Conservation (phyloP, 1,284 basidiomycete genomes). For the Thelephora terrestris region DNA sequence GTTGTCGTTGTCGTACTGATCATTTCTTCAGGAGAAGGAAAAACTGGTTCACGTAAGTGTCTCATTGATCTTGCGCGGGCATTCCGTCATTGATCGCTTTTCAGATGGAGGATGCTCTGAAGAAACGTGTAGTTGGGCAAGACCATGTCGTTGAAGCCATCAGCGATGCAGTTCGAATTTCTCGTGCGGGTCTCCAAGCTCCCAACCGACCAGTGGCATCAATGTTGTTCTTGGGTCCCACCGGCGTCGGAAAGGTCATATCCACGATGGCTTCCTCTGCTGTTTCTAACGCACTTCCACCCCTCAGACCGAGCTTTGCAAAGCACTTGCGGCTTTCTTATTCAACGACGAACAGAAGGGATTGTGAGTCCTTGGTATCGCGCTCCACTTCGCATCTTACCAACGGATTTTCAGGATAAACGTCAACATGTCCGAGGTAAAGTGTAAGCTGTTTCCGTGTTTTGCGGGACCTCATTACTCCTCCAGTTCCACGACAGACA, state of each 20-base stretch:
- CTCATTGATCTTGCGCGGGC: slow-evolving; percentile 1
- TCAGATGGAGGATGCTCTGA: slow-evolving; percentile 80
- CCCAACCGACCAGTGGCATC: slow-evolving; percentile 84
- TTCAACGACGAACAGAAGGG: slow-evolving; percentile 84
- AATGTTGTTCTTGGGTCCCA: slow-evolving; percentile 86
- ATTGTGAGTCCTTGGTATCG: slow-evolving; percentile 38
- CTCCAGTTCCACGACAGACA: slow-evolving; percentile 76
- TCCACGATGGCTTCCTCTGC: slow-evolving; percentile 4
- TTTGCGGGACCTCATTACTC: background rate
- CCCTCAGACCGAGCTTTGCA: slow-evolving; percentile 74
- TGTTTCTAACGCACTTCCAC: background rate
- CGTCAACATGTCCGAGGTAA: slow-evolving; percentile 80
- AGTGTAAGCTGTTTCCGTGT: background rate
- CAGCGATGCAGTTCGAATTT: slow-evolving; percentile 83
- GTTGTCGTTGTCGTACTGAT: too few species aligned
- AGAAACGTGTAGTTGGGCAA: slow-evolving; percentile 78
- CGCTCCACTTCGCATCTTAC: slow-evolving; percentile 2
- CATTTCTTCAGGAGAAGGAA: slow-evolving; percentile 35
- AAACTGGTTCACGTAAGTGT: slow-evolving; percentile 75
- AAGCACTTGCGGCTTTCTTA: slow-evolving; percentile 77
- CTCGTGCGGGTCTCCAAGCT: slow-evolving; percentile 81
- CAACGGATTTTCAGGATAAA: slow-evolving; percentile 46
- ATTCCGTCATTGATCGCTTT: background rate
- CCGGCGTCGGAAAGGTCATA: slow-evolving; percentile 70
- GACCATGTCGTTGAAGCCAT: slow-evolving; percentile 75